These are phyloP conservation scores for Artomyces pyxidatus DNA, from an alignment of 768 basidiomycete genomes.

Conservation along the genomic window DNA sequence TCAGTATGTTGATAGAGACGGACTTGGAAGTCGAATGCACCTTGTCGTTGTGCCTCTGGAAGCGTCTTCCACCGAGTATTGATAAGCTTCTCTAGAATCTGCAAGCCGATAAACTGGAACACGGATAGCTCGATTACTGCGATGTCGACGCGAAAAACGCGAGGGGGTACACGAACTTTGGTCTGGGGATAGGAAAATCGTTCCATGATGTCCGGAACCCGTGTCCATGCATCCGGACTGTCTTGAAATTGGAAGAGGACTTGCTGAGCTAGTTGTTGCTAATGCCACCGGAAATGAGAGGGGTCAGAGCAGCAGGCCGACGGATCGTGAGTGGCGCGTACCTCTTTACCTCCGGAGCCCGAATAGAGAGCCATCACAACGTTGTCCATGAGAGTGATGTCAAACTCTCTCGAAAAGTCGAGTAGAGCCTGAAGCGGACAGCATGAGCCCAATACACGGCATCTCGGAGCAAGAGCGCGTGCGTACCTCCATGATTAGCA, in stretches of 20 bases:
- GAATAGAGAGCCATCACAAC: constrained; percentile 91
- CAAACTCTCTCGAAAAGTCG: constrained; percentile 91
- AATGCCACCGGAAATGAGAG: constrained; percentile 2
- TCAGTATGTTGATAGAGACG: constrained; percentile 6
- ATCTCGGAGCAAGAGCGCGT: background rate
- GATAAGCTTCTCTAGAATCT: constrained; percentile 95
- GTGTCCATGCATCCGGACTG: constrained; percentile 92
- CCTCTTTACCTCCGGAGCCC: constrained; percentile 68
- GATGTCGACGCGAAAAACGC: background rate
- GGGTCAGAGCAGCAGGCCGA: constrained; percentile 1
- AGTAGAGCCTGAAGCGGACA: constrained; percentile 62
- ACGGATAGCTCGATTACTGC: background rate
- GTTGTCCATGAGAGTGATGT: constrained; percentile 87
- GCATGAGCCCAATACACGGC: constrained; percentile 10
- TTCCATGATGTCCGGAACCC: constrained; percentile 91
- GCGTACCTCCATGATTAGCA: constrained; percentile 11
- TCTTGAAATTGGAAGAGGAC: constrained; percentile 95
- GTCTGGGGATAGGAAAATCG: constrained; percentile 76
- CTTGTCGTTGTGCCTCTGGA: constrained; percentile 89
- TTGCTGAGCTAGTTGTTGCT: constrained; percentile 96
- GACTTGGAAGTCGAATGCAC: constrained; percentile 28
- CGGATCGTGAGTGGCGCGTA: constrained; percentile 32
- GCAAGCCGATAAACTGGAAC: constrained; percentile 95
- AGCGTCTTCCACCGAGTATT: constrained; percentile 93
- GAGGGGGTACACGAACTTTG: constrained; percentile 43